Percentiles rank a stretch among this genome's conserved stretches.
These are phyloP conservation scores for Suillus americanus DNA, from an alignment of 768 basidiomycete species.

Conservation along the genomic window DNA sequence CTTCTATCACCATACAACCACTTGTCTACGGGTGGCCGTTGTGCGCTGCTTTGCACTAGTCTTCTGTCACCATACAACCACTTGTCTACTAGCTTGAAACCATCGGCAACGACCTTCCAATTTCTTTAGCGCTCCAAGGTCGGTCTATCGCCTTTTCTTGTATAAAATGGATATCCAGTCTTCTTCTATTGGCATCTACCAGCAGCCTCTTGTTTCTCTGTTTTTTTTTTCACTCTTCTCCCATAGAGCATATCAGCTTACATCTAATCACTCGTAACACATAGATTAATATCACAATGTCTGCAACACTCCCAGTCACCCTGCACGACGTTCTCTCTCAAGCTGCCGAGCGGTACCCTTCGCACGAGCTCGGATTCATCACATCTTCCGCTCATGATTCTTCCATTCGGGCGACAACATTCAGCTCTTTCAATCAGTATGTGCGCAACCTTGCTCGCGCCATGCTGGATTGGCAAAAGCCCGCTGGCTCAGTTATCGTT, in stretches of 20 bases:
- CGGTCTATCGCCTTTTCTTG: background rate
- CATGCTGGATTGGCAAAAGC: conserved; percentile 8
- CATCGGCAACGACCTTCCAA: background rate
- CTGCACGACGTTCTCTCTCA: conserved; percentile 9
- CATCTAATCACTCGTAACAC: background rate
- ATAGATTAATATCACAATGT: background rate
- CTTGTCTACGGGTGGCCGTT: background rate
- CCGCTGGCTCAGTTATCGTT: conserved; percentile 7
- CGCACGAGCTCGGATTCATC: conserved; percentile 10
- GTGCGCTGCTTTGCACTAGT: background rate
- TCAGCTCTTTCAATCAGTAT: conserved; percentile 10
- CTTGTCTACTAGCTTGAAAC: background rate
- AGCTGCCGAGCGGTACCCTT: conserved; percentile 8
- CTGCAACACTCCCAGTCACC: conserved; percentile 3
- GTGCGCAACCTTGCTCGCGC: conserved; percentile 10
- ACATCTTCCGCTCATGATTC: conserved; percentile 10
- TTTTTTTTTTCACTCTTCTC: background rate
- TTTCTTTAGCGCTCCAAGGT: background rate
- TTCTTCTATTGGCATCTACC: background rate
- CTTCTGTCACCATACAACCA: background rate
- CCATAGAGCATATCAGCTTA: background rate
- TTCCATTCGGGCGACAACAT: conserved; percentile 6
- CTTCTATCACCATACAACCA: background rate
- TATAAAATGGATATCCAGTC: background rate
- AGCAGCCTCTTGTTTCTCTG: background rate